Evolutionary conservation across 129 eudicot genomes (phyloP).

Genomic region (Artemisia tridentata): DNA sequence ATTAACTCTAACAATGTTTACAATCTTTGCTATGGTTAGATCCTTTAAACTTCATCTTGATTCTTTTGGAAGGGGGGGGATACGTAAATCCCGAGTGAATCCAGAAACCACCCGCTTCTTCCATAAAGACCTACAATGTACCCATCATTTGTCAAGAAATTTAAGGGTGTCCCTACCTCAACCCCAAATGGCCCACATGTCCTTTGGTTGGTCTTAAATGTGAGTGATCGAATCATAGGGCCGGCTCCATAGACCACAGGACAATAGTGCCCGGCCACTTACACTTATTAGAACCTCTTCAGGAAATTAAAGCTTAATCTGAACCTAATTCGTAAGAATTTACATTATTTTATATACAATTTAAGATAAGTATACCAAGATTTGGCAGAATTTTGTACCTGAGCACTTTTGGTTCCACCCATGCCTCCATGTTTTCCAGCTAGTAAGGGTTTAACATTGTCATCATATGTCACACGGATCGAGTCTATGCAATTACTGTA

Average conservation of each 20-base stretch:
- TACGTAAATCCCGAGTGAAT: slow-evolving; percentile 45
- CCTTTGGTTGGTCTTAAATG: slow-evolving; percentile 48
- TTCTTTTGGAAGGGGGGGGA: slow-evolving; percentile 24
- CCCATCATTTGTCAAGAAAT: slow-evolving; percentile 45
- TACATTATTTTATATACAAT: neutral
- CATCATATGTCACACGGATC: slow-evolving; percentile 43
- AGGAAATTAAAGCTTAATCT: slow-evolving; percentile 37
- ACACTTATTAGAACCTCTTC: neutral
- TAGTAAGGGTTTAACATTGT: slow-evolving; percentile 37
- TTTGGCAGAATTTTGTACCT: slow-evolving; percentile 20
- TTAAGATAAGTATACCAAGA: neutral
- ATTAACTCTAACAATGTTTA: too few relatives aligned
- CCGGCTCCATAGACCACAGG: slow-evolving; percentile 62
- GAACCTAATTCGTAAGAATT: neutral
- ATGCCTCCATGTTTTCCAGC: slow-evolving; percentile 57
- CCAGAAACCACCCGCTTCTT: slow-evolving; percentile 58
- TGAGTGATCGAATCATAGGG: slow-evolving; percentile 57
- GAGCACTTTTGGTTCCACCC: slow-evolving; percentile 44
- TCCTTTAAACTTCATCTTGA: neutral
- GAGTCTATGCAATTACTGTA: slow-evolving; percentile 56
- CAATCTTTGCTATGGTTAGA: neutral
- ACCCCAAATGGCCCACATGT: slow-evolving; percentile 69
- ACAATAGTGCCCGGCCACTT: slow-evolving; percentile 50
- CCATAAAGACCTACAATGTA: slow-evolving; percentile 61
- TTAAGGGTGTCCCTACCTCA: slow-evolving; percentile 65